Percentiles rank a stretch among this genome's conserved stretches.
Evolutionary conservation across 768 basidiomycete genomes (phyloP).

Genomic region (Lentinus brumalis): DNA sequence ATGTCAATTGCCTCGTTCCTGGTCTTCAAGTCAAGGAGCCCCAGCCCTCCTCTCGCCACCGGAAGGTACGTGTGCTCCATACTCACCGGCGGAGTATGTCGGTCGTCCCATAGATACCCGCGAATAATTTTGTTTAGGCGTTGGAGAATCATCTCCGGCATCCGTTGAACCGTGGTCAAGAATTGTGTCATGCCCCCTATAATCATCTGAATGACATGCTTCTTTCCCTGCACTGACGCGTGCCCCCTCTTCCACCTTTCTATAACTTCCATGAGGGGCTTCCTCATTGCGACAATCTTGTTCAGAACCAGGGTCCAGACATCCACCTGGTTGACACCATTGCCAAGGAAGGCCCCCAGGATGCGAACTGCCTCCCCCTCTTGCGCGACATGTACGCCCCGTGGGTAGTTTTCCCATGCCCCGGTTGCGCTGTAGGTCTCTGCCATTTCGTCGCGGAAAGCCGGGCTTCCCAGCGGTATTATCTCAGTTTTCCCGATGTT

Average conservation of each 20-base stretch:
- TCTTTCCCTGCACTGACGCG: background rate
- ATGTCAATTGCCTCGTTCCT: constrained; percentile 19
- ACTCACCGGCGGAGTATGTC: background rate
- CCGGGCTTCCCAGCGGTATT: constrained; percentile 34
- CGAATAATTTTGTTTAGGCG: background rate
- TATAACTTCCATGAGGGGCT: background rate
- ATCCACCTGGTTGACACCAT: background rate
- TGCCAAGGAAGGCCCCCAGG: constrained; percentile 21
- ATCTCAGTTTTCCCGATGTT: constrained; percentile 43
- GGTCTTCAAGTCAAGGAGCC: background rate
- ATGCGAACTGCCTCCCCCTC: background rate
- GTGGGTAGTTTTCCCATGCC: background rate
- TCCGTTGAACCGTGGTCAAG: constrained; percentile 23
- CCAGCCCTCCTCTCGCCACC: background rate
- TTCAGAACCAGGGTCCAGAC: background rate
- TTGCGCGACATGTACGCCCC: background rate
- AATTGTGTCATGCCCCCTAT: background rate
- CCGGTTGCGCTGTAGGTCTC: background rate
- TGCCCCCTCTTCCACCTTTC: background rate
- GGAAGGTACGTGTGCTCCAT: background rate
- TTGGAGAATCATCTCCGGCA: constrained; percentile 14
- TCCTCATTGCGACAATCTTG: background rate
- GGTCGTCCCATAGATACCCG: constrained; percentile 6
- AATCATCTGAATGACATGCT: background rate
- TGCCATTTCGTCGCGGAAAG: constrained; percentile 15